Base-by-base conservation (phyloP, 2,329 filamentous ascomycete species). In the Ophiostoma sp. region DNA sequence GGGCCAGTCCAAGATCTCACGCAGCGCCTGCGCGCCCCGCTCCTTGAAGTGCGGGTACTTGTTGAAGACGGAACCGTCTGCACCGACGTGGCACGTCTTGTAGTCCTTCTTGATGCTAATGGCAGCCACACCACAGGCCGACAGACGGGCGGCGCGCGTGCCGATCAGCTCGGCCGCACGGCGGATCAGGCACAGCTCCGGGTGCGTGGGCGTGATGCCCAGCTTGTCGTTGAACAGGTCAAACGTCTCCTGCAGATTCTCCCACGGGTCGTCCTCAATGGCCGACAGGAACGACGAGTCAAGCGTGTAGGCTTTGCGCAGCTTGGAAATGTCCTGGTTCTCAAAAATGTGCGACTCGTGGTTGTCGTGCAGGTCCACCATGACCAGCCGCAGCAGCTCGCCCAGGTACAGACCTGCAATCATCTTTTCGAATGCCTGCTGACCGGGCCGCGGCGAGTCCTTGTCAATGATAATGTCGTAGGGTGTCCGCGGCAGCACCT, bases 31-130 rank as follows among this genome's bases (percentile, higher is more conserved):
- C 17, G 96, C 95, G 72, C 95, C 95, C 72, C 96, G 92, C 73
- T 91, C 89, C 87, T 98, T 98, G 89, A 99, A 99, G 84, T 97
- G 93, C 15, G 96, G 96, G 84, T 99, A 99, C 83, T 98, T 98
- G 88, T 97, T 98, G 86, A 99, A 99, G 72, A 99, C 95, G 22
- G 93, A 97, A 50, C 96, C 96, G 80, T 99, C 96, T 70, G 96
- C 96, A 78, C 96, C 96, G 57, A 99, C 96, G 82, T 98, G 96
- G 85, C 93, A 97, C 50, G 89, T 88, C 80, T 92, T 84, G 83
- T 95, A 95, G 77, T 89, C 88, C 89, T 98, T 98, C 91, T 98
- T 98, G 85, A 92, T 97, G 88, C 93, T 94, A 80, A 99, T 98
- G 74, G 95, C 96, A 15, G 95, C 94, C 72, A 99, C 93, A 83